phyloP scores from a whole-genome alignment of 2,329 filamentous ascomycete species.

The Ceratocystis alfenasii region DNA sequence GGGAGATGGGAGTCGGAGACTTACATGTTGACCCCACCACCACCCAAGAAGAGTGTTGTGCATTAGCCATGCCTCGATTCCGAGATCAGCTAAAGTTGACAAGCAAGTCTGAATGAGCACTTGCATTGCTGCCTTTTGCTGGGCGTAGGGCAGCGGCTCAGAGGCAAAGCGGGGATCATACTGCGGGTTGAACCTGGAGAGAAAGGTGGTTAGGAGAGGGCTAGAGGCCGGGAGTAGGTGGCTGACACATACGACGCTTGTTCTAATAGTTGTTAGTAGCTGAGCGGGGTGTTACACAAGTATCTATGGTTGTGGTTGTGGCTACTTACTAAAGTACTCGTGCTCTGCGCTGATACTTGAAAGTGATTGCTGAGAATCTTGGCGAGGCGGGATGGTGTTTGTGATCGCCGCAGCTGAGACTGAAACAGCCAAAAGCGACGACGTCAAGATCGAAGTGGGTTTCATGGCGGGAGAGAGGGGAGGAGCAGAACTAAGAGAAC shows the following conservation, averaged over 20 bases:
- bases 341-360: not conserved
- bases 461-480: not conserved
- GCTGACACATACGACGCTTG: conserved; percentile 15
- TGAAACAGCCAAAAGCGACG: not conserved
- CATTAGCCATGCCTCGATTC: conserved; percentile 69
- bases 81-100: conserved; percentile 50
- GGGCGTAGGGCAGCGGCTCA: conserved; percentile 37
- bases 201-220: conserved; percentile 12
- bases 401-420: conserved; percentile 3
- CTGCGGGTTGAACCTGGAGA: conserved; percentile 27
- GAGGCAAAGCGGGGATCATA: conserved; percentile 34
- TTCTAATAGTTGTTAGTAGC: conserved; percentile 5
- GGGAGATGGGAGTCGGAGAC: conserved; percentile 10
- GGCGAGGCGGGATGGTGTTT: not conserved
- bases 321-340: conserved; percentile 5
- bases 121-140: conserved; percentile 49
- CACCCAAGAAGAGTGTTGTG: conserved; percentile 75
- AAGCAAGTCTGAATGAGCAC: conserved; percentile 63
- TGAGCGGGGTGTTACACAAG: not conserved
- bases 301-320: not conserved
- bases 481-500: not conserved
- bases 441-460: not conserved
- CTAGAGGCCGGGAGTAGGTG: not conserved
- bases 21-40: conserved; percentile 62
- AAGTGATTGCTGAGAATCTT: not conserved